Conservation (phyloP, 1,284 basidiomycete genomes). For the Anthracocystis panici-leucophaei region DNA sequence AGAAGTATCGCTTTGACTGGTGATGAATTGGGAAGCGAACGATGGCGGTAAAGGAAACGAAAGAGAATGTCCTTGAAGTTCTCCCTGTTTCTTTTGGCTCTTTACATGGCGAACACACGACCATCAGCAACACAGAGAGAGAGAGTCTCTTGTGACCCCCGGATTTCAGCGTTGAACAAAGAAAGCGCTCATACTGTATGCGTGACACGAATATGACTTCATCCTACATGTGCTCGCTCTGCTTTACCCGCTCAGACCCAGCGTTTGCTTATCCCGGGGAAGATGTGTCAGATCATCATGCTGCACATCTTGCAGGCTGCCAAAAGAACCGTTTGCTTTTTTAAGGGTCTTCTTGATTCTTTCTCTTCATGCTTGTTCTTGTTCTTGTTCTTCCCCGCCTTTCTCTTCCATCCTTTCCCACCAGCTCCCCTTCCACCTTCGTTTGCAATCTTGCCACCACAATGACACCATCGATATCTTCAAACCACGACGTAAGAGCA, state of each 20-base stretch:
- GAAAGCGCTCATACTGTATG: too few relatives aligned
- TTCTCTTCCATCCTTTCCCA: neutral
- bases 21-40: neutral
- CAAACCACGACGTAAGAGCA: constrained; percentile 7
- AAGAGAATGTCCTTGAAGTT: neutral
- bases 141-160: too few relatives aligned
- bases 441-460: neutral
- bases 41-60: neutral
- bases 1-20: neutral
- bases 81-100: too few relatives aligned
- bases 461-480: constrained; percentile 1
- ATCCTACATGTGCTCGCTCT: neutral
- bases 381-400: neutral
- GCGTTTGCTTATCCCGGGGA: neutral
- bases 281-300: neutral
- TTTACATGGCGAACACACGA: too few relatives aligned
- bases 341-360: constrained; percentile 1
- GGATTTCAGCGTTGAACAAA: too few relatives aligned
- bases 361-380: too few relatives aligned
- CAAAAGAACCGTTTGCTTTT: neutral
- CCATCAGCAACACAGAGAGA: too few relatives aligned
- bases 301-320: neutral
- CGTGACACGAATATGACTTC: constrained; percentile 1
- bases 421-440: too few relatives aligned
- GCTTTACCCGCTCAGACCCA: neutral